These are phyloP conservation scores for Akanthomyces dipterigenus DNA, from an alignment of 2,329 filamentous ascomycete genomes.

Conservation along the genomic window DNA sequence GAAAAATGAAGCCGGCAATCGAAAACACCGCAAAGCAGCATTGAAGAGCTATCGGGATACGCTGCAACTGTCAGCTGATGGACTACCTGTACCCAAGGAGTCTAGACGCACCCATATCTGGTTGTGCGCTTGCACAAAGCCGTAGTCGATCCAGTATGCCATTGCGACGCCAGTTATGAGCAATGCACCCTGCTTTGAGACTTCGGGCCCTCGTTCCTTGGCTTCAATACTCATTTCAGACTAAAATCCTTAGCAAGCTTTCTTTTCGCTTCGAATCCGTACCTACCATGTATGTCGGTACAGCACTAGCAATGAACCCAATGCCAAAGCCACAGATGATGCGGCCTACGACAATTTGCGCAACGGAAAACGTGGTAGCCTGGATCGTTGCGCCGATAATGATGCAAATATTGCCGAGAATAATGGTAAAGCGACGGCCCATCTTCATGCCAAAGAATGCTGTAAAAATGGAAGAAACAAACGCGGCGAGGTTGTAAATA, in stretches of 20 bases:
- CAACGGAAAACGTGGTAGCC: not conserved
- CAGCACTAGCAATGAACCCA: not conserved
- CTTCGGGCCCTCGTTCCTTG: conserved; percentile 1
- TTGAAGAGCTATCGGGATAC: not conserved
- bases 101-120: not conserved
- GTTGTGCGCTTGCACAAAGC: not conserved
- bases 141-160: conserved; percentile 1
- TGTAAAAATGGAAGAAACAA: not conserved
- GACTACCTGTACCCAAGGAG: not conserved
- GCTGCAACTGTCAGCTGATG: not conserved
- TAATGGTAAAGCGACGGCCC: not conserved
- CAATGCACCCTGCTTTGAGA: not conserved
- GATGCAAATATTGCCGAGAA: not conserved
- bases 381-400: not conserved
- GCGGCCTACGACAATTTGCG: not conserved
- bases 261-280: too few relatives aligned
- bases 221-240: not conserved
- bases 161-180: not conserved
- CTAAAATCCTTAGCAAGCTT: not conserved
- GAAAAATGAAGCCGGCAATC: not conserved
- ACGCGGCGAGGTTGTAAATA: not conserved
- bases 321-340: conserved; percentile 1
- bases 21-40: not conserved
- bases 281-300: too few relatives aligned
- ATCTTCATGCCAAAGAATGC: conserved; percentile 3